A percentile compares a stretch with the other conserved stretches of the same genome.
Evolutionary conservation across 192 early-diverging fungal species (phyloP).

Genomic region (Thamnidium elegans): DNA sequence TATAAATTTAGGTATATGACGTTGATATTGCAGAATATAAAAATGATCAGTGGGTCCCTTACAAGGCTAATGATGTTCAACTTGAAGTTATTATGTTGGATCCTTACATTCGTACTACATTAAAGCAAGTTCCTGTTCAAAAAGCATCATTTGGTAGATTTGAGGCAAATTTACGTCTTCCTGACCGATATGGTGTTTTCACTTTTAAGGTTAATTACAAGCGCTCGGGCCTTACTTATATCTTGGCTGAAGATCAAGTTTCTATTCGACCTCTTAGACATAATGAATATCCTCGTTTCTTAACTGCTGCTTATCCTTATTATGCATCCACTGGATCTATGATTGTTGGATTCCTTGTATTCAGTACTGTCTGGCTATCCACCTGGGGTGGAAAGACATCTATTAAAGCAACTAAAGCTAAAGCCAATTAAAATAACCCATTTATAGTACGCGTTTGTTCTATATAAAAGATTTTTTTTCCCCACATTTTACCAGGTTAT

Average conservation of each 20-base stretch:
- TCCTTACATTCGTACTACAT: constrained; percentile 84
- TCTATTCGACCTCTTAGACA: constrained; percentile 90
- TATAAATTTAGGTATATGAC: constrained; percentile 64
- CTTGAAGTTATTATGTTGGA: constrained; percentile 96
- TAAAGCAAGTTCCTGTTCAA: constrained; percentile 45
- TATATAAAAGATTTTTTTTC: too few relatives aligned
- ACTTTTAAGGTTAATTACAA: constrained; percentile 95
- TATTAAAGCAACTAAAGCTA: neutral
- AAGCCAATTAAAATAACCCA: constrained; percentile 1
- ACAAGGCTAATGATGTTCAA: constrained; percentile 76
- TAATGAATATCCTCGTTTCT: constrained; percentile 93
- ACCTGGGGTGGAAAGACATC: constrained; percentile 29
- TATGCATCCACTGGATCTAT: constrained; percentile 83
- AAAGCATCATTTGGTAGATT: constrained; percentile 41
- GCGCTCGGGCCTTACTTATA: constrained; percentile 74
- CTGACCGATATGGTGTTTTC: constrained; percentile 97
- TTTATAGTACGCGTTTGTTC: too few relatives aligned
- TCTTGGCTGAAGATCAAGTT: constrained; percentile 73
- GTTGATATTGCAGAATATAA: constrained; percentile 79
- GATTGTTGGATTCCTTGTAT: constrained; percentile 81
- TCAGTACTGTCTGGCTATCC: constrained; percentile 78
- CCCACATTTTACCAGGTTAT: too few relatives aligned
- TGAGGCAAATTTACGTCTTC: constrained; percentile 55
- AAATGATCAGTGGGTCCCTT: constrained; percentile 81
- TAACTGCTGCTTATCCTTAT: constrained; percentile 92